Conservation (phyloP, 73 alveolate species). For the Effrenium voratum region DNA sequence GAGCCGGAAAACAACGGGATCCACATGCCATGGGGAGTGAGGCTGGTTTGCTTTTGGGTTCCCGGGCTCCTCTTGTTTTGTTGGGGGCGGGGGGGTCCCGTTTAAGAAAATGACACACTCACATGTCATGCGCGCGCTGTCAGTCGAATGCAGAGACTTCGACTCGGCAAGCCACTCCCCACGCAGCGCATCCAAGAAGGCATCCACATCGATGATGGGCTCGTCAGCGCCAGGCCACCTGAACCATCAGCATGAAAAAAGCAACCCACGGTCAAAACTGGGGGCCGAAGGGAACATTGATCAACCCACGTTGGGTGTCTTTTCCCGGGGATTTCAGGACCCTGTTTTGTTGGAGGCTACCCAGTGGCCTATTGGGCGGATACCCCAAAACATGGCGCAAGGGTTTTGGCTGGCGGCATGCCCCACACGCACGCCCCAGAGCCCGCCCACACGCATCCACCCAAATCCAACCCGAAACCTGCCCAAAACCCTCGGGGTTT, state of each 20-base stretch:
- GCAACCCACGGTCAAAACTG: neutral
- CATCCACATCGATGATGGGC: conserved; percentile 36
- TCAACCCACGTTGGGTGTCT: no score
- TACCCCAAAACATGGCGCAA: no score
- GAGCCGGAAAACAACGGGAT: neutral
- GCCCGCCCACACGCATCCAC: no score
- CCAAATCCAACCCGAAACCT: no score
- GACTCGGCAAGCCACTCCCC: conserved; percentile 39
- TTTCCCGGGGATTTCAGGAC: no score
- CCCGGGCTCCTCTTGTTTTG: neutral
- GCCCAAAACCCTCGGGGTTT: no score
- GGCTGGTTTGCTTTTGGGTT: neutral
- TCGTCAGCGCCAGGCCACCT: conserved; percentile 5
- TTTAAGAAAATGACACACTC: neutral
- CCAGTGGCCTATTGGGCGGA: no score
- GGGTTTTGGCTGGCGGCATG: no score
- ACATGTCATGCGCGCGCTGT: no score
- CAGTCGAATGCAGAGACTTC: neutral
- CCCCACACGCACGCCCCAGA: no score
- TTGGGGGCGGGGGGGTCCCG: neutral
- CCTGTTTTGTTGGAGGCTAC: no score
- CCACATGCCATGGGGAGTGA: neutral
- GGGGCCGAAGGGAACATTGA: neutral
- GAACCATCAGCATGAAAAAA: neutral
- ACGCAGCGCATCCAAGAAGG: conserved; percentile 50